Percentiles rank a stretch among this genome's conserved stretches.
Conservation (phyloP, 2,329 filamentous ascomycete genomes). For the Coleophoma cylindrospora region DNA sequence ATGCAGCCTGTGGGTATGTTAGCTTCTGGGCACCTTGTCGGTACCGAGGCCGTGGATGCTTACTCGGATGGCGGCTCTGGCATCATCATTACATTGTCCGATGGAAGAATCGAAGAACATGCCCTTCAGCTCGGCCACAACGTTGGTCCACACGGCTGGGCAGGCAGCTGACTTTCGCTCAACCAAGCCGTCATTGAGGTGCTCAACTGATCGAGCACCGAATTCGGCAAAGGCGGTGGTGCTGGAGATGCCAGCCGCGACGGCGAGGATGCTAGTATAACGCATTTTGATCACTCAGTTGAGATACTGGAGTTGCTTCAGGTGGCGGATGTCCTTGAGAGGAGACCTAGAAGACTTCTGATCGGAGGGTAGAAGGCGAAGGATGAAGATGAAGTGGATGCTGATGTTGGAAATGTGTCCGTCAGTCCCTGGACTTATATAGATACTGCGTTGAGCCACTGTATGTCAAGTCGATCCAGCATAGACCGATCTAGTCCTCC, state of each 20-base stretch:
- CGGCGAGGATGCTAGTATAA: not conserved
- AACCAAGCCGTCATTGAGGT: not conserved
- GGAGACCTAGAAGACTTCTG: not conserved
- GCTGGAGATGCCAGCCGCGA: not conserved
- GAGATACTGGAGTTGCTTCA: not conserved
- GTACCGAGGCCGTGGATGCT: not conserved
- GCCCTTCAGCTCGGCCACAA: not conserved
- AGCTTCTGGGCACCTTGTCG: not conserved
- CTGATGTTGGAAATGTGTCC: too few relatives aligned
- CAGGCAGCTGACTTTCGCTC: not conserved
- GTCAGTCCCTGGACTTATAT: too few relatives aligned
- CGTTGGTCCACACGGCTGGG: not conserved
- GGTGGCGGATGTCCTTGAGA: too few relatives aligned
- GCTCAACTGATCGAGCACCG: not conserved
- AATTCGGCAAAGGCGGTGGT: not conserved
- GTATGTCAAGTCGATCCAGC: too few relatives aligned
- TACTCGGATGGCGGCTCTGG: conserved; percentile 13
- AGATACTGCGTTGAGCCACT: too few relatives aligned
- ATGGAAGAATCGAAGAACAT: conserved; percentile 7
- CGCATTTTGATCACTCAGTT: not conserved
- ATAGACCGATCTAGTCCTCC: too few relatives aligned
- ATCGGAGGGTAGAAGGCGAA: too few relatives aligned
- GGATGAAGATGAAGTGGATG: too few relatives aligned
- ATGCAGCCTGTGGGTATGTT: conserved; percentile 4
- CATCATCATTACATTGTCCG: conserved; percentile 12